A percentile compares a stretch with the other conserved stretches of the same genome.
Evolutionary conservation across 1,284 basidiomycete species (phyloP).

Genomic region (Pseudomicrostroma phylloplanum): DNA sequence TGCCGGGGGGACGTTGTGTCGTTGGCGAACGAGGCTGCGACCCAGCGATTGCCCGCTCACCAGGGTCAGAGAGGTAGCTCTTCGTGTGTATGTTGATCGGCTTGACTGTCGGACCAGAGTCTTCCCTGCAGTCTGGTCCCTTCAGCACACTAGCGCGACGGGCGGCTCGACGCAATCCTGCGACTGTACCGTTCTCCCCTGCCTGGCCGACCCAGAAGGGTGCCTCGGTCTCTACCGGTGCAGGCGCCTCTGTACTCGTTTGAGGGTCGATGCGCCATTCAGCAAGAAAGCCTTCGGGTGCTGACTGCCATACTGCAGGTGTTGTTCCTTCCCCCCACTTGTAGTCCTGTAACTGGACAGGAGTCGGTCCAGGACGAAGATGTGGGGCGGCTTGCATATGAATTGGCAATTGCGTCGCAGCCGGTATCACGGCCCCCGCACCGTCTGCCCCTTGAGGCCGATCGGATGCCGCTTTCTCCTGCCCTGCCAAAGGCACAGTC

Average conservation of each 20-base stretch:
- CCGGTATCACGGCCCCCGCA: too few species aligned
- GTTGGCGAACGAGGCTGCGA: too few species aligned
- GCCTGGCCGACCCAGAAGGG: slow-evolving; percentile 13
- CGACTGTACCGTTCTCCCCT: slow-evolving; percentile 26
- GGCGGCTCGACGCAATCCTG: slow-evolving; percentile 32
- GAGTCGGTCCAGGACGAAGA: slow-evolving; percentile 26
- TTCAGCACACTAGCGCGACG: slow-evolving; percentile 22
- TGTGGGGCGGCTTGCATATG: too few species aligned
- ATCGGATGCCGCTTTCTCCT: too few species aligned
- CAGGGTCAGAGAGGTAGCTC: background rate
- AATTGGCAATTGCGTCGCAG: too few species aligned
- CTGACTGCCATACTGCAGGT: slow-evolving; percentile 28
- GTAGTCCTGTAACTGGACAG: slow-evolving; percentile 21
- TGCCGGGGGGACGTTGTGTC: too few species aligned
- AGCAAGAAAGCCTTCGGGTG: slow-evolving; percentile 21
- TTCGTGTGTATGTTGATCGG: slow-evolving; percentile 14
- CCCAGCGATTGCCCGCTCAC: too few species aligned
- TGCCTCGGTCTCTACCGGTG: background rate
- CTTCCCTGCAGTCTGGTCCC: too few species aligned
- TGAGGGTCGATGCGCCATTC: slow-evolving; percentile 21
- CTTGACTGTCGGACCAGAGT: slow-evolving; percentile 14
- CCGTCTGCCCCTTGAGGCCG: too few species aligned
- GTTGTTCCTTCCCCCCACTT: slow-evolving; percentile 6
- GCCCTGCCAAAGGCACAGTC: too few species aligned
- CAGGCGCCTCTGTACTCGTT: slow-evolving; percentile 16